A percentile compares a stretch with the other conserved stretches of the same genome.
Evolutionary conservation across 495 filamentous ascomycete species (phyloP).

Genomic region (Penicillium coprophilum): DNA sequence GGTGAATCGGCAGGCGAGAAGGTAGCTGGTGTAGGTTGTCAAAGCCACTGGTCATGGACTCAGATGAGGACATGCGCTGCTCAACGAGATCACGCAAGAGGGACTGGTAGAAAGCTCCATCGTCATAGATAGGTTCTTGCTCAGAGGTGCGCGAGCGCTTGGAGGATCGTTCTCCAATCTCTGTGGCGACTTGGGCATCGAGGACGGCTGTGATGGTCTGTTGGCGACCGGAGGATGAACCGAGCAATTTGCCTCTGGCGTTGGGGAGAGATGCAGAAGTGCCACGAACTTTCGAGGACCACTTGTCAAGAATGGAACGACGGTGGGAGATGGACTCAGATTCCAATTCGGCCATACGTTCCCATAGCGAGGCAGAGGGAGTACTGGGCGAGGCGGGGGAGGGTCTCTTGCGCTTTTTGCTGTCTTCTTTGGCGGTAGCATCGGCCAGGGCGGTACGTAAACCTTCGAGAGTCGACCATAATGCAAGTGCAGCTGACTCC

Average conservation of each 20-base stretch:
- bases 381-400: constrained; percentile 48
- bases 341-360: constrained; percentile 68
- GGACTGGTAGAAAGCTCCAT: constrained; percentile 89
- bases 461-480: constrained; percentile 80
- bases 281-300: constrained; percentile 53
- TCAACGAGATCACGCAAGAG: constrained; percentile 90
- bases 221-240: constrained; percentile 36
- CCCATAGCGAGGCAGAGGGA: constrained; percentile 63
- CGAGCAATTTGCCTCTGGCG: constrained; percentile 46
- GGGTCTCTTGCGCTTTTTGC: constrained; percentile 61
- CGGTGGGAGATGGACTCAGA: constrained; percentile 44
- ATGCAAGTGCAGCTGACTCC: constrained; percentile 80
- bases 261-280: constrained; percentile 38
- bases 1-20: constrained; percentile 38
- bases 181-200: constrained; percentile 66
- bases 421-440: constrained; percentile 44
- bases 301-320: constrained; percentile 48
- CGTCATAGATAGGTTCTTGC: constrained; percentile 69
- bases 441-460: constrained; percentile 62
- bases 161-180: constrained; percentile 63
- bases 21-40: constrained; percentile 42
- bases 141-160: constrained; percentile 46
- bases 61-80: constrained; percentile 61
- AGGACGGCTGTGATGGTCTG: constrained; percentile 72
- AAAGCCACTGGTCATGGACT: constrained; percentile 45